Evolutionary conservation across 495 filamentous ascomycete species (phyloP).

Genomic region (Aspergillus indologenus): DNA sequence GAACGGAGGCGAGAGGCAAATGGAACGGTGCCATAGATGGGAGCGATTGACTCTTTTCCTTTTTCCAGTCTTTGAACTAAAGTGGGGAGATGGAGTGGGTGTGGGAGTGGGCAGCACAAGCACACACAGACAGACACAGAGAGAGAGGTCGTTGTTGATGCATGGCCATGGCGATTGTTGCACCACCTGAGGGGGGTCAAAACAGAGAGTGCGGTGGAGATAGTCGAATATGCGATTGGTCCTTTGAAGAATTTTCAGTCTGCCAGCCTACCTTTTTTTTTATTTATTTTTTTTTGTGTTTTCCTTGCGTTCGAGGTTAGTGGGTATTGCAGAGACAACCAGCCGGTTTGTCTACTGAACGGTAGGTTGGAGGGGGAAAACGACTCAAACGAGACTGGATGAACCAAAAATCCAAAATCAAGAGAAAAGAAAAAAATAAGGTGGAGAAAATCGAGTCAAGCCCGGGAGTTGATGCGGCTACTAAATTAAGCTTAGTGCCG

Average conservation of each 20-base stretch:
- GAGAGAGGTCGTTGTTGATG: neutral
- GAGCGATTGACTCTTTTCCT: neutral
- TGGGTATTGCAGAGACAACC: neutral
- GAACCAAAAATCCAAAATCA: neutral
- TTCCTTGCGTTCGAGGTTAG: neutral
- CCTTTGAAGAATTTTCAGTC: neutral
- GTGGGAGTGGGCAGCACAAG: neutral
- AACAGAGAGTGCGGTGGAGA: neutral
- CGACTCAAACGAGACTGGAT: neutral
- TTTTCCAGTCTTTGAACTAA: neutral
- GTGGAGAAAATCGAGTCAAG: slow-evolving; percentile 5
- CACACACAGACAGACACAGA: neutral
- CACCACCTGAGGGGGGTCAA: neutral
- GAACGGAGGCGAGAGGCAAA: slow-evolving; percentile 1
- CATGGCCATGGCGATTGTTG: neutral
- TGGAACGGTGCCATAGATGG: slow-evolving; percentile 4
- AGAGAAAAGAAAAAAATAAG: neutral
- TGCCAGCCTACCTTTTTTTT: neutral
- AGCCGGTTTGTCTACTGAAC: neutral
- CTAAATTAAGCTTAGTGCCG: neutral
- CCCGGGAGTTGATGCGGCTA: neutral
- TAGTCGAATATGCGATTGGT: neutral
- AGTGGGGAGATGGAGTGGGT: neutral
- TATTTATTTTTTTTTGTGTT: too few relatives aligned
- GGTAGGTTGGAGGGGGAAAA: neutral